These are phyloP conservation scores for Leptographium wingfieldii DNA, from an alignment of 2,329 filamentous ascomycete genomes.

Conservation along the genomic window DNA sequence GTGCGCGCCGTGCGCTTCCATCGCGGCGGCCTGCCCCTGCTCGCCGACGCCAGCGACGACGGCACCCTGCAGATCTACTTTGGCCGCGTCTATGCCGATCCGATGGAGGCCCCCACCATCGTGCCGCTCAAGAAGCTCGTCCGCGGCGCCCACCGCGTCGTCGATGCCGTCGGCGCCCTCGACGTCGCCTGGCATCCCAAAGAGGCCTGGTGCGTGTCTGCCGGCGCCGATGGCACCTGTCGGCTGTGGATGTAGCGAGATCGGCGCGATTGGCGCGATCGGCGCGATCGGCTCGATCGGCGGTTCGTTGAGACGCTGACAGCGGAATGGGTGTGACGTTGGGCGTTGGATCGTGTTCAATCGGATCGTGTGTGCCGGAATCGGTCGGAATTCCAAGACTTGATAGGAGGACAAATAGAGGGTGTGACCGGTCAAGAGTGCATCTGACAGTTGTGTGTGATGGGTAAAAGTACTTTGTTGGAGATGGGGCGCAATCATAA, in stretches of 20 bases:
- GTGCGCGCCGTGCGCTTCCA: slow-evolving; percentile 86
- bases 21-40: slow-evolving; percentile 63
- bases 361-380: no score
- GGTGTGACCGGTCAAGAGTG: no score
- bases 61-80: slow-evolving; percentile 94
- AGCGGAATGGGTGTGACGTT: no score
- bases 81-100: slow-evolving; percentile 83
- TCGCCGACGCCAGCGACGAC: slow-evolving; percentile 91
- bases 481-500: no score
- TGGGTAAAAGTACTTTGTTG: no score
- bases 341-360: no score
- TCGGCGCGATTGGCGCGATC: not conserved
- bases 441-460: no score
- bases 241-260: slow-evolving; percentile 62
- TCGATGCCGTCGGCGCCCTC: slow-evolving; percentile 76
- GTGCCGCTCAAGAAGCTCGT: slow-evolving; percentile 89
- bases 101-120: slow-evolving; percentile 93
- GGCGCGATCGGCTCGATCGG: no score
- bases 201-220: slow-evolving; percentile 89
- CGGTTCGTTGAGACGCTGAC: no score
- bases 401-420: no score
- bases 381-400: no score
- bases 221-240: slow-evolving; percentile 85
- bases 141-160: slow-evolving; percentile 62
- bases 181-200: slow-evolving; percentile 93